These are phyloP conservation scores for Globisporangium cystogenes DNA, from an alignment of 352 stramenopile genomes.

Conservation along the genomic window DNA sequence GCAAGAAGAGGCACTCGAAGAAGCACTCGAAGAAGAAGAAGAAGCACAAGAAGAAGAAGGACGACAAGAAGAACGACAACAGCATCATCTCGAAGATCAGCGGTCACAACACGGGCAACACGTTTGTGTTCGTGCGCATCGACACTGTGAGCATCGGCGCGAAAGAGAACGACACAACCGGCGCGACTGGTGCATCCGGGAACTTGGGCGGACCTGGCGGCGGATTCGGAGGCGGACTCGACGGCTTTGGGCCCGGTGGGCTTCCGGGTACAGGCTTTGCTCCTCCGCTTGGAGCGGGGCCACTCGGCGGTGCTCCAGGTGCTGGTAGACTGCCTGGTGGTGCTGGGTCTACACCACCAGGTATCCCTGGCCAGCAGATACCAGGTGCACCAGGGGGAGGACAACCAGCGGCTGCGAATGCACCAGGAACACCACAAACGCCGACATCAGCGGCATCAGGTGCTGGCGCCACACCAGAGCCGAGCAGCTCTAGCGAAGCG, in stretches of 20 bases:
- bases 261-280: neutral
- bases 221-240: neutral
- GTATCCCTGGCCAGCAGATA: neutral
- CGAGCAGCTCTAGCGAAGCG: neutral
- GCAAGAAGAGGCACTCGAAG: slow-evolving; percentile 21
- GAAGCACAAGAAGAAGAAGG: slow-evolving; percentile 14
- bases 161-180: slow-evolving; percentile 1
- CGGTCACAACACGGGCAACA: slow-evolving; percentile 35
- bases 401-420: neutral
- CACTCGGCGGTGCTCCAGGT: neutral
- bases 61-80: slow-evolving; percentile 9
- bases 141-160: slow-evolving; percentile 9
- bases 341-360: neutral
- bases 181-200: neutral
- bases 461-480: neutral
- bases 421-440: neutral
- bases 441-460: neutral
- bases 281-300: neutral
- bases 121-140: slow-evolving; percentile 32
- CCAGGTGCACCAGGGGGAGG: neutral
- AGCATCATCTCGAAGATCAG: slow-evolving; percentile 23
- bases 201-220: neutral
- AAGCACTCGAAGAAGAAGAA: slow-evolving; percentile 8
- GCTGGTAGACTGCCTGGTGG: neutral
- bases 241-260: neutral